Evolutionary conservation across 1,284 basidiomycete genomes (phyloP).

Genomic region (Trichosporon sp.): DNA sequence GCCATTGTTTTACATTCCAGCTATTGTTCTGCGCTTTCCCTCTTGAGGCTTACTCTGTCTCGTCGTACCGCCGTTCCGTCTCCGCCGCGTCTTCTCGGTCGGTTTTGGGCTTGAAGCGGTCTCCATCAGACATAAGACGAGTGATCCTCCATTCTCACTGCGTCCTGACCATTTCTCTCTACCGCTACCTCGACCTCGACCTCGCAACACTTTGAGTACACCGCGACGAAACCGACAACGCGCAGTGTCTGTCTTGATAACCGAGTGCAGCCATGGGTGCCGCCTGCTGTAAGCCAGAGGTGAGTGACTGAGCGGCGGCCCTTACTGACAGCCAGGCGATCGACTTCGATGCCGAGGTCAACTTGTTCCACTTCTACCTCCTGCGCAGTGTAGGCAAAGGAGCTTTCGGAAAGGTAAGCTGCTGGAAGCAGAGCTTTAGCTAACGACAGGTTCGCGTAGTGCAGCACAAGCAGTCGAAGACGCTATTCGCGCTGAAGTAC

Average conservation of each 20-base stretch:
- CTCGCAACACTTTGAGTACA: background rate
- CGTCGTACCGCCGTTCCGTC: background rate
- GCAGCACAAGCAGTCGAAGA: conserved; percentile 93
- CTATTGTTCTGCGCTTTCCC: background rate
- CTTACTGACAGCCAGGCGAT: conserved; percentile 62
- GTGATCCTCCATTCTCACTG: background rate
- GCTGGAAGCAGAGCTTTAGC: background rate
- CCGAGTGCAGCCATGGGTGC: conserved; percentile 49
- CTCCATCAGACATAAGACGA: background rate
- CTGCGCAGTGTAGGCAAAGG: conserved; percentile 93
- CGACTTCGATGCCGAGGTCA: conserved; percentile 96
- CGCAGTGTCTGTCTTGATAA: background rate
- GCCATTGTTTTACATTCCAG: background rate
- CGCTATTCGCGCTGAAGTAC: conserved; percentile 95
- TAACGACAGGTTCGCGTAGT: conserved; percentile 81
- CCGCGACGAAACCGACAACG: background rate
- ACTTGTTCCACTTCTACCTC: conserved; percentile 94
- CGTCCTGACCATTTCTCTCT: background rate
- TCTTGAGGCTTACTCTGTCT: background rate
- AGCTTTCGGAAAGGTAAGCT: conserved; percentile 86
- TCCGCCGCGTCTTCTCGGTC: background rate
- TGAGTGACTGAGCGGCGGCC: conserved; percentile 23
- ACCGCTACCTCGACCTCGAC: background rate
- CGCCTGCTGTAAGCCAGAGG: conserved; percentile 56
- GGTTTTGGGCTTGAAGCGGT: background rate